Conservation (phyloP, 1,284 basidiomycete species). For the Ceratobasidium sp. region DNA sequence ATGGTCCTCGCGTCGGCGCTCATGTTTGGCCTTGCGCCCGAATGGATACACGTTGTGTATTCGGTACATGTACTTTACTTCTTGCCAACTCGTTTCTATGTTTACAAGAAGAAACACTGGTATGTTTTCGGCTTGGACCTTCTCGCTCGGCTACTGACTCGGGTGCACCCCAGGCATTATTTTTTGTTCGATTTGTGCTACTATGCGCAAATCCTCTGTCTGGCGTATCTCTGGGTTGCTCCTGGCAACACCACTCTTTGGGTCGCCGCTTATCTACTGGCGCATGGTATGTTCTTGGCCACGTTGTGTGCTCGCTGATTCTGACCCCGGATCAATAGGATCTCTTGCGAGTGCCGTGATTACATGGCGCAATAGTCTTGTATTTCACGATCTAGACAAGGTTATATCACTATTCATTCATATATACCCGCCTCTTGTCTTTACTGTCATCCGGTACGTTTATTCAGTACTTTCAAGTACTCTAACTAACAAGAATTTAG, state of each 20-base stretch:
- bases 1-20: slow-evolving; percentile 85
- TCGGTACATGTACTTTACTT: slow-evolving; percentile 81
- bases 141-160: slow-evolving; percentile 53
- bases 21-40: slow-evolving; percentile 83
- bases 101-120: slow-evolving; percentile 77
- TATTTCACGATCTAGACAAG: slow-evolving; percentile 95
- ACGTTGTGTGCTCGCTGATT: not conserved
- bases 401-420: slow-evolving; percentile 93
- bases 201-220: slow-evolving; percentile 88
- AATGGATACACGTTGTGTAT: slow-evolving; percentile 86
- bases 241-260: slow-evolving; percentile 80
- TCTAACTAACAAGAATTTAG: slow-evolving; percentile 58
- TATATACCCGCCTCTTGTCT: slow-evolving; percentile 86
- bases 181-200: slow-evolving; percentile 94
- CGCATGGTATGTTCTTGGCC: slow-evolving; percentile 67
- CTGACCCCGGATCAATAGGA: slow-evolving; percentile 58
- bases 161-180: slow-evolving; percentile 81
- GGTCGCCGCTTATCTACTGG: slow-evolving; percentile 88
- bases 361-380: slow-evolving; percentile 96
- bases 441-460: slow-evolving; percentile 86
- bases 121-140: slow-evolving; percentile 10
- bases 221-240: slow-evolving; percentile 87
- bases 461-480: not conserved
- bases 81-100: slow-evolving; percentile 82
- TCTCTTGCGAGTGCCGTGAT: slow-evolving; percentile 92